phyloP scores from a whole-genome alignment of 768 basidiomycete species.

The Lactarius psammicola region DNA sequence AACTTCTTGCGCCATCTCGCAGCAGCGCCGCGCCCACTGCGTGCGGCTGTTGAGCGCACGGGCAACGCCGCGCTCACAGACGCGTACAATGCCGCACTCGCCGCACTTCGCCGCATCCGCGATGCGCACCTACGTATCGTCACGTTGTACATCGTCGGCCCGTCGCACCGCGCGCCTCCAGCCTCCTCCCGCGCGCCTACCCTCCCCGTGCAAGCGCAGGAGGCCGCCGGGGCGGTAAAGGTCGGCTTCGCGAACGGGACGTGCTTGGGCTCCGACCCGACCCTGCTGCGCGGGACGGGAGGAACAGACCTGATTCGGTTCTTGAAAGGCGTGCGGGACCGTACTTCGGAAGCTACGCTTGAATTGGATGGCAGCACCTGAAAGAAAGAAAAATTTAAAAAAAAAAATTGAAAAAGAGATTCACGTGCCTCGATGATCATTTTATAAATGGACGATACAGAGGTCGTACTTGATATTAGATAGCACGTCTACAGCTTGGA shows the following conservation, averaged over 20 bases:
- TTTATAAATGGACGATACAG: too few species aligned
- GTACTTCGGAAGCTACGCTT: constrained; percentile 42
- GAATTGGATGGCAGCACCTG: neutral
- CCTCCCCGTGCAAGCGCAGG: neutral
- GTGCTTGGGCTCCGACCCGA: too few species aligned
- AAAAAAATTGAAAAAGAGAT: too few species aligned
- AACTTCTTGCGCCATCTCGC: constrained; percentile 54
- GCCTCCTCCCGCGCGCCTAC: neutral
- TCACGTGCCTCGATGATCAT: too few species aligned
- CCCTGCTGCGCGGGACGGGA: constrained; percentile 50
- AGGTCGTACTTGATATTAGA: too few species aligned
- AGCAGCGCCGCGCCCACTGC: constrained; percentile 47
- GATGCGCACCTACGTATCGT: constrained; percentile 60
- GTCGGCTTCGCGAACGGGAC: neutral
- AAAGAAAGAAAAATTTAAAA: too few species aligned
- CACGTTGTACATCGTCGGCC: constrained; percentile 54
- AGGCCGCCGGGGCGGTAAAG: neutral
- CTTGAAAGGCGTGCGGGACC: constrained; percentile 54
- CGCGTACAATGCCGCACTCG: constrained; percentile 51
- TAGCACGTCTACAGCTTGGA: too few species aligned
- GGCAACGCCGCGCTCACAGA: constrained; percentile 32
- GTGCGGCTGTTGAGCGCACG: constrained; percentile 40
- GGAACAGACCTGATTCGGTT: constrained; percentile 57
- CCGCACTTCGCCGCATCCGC: constrained; percentile 52
- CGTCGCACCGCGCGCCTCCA: constrained; percentile 38